Base-by-base conservation (phyloP, 2,329 filamentous ascomycete genomes). In the Xylariaceae sp. region DNA sequence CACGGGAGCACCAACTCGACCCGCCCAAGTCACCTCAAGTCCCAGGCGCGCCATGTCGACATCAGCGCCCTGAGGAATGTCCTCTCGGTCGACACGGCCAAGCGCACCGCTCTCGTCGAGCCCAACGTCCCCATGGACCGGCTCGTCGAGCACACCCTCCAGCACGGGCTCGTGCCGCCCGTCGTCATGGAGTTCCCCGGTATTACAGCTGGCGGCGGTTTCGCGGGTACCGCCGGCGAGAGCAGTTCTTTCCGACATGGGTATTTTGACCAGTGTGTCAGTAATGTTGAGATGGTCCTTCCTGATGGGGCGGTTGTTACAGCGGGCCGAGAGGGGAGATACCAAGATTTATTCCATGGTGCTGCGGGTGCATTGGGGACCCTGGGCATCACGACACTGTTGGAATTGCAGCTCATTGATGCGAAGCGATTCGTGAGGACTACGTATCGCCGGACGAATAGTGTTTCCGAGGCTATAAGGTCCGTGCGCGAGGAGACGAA, bases 1-100 rank as follows among this genome's bases (percentile, higher is more conserved):
- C 86, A 90, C 70, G 86, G 86, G 56, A 83, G 81, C 33, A 89
- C 86, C 42, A 90, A 90, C 70, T 85, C 79, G 60, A 90, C 86
- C 37, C 80, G 76, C 5, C 75, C 76, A 67, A 49, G 77, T 67
- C 56, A 68, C 56, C 55, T 61, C 34, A 66, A 66, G 34, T 61
- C 62, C 38, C 53, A 56, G 48, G 62, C 56, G 51, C 67, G 64
- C 48, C 68, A 70, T 47, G 72, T 90, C 54, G 84, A 88, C 67
- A 88, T 86, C 58, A 80, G 79, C 59, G 65, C 69, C 3, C 74
- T 91, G 3, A 69, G 68, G 54, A 71, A 82, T 62, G 82, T 91
- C 21, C 69, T 91, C 25, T 67, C 73, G 10, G 76, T 91, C 46
- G 76, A 89, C 62, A 58, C 66, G 1, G 59, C 67, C 6, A 61